Conservation (phyloP, 2,329 filamentous ascomycete species). For the Waltergamsia citrina region DNA sequence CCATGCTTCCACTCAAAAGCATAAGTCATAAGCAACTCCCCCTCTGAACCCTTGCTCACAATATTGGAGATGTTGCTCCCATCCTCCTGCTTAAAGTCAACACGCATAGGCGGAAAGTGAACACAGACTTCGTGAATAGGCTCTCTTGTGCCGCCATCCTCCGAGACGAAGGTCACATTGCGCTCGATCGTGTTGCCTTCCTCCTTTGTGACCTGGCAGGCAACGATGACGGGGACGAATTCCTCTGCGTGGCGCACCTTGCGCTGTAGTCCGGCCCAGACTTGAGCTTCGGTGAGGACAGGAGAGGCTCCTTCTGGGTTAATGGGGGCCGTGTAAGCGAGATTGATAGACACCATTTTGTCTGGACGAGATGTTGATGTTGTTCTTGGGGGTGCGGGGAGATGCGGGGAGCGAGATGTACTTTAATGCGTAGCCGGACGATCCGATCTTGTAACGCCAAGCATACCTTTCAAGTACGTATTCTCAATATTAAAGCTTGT, state of each 20-base stretch:
- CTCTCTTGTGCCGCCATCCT: conserved; percentile 1
- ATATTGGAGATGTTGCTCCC: conserved; percentile 24
- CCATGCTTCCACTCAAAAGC: conserved; percentile 24
- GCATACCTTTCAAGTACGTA: no score
- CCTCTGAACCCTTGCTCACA: conserved; percentile 16
- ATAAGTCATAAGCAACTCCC: conserved; percentile 22
- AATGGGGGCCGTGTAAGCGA: conserved; percentile 23
- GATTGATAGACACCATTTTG: conserved; percentile 21
- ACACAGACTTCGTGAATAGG: conserved; percentile 18
- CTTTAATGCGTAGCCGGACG: neutral
- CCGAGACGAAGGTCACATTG: conserved; percentile 17
- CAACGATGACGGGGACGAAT: conserved; percentile 24
- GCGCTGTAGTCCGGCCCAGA: conserved; percentile 24
- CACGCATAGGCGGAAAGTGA: conserved; percentile 18
- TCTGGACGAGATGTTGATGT: neutral
- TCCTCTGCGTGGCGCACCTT: conserved; percentile 24
- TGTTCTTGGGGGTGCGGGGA: neutral
- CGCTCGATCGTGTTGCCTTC: conserved; percentile 15
- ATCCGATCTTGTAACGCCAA: no score
- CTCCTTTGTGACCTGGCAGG: conserved; percentile 19
- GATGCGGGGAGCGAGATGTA: neutral
- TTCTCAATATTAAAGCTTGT: no score
- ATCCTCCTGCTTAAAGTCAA: conserved; percentile 24
- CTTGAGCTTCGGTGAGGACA: conserved; percentile 16
- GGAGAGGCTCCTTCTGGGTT: conserved; percentile 20